A percentile compares a stretch with the other conserved stretches of the same genome.
These are phyloP conservation scores for Fraxinus americana DNA, from an alignment of 257 asterid genomes.

Conservation along the genomic window DNA sequence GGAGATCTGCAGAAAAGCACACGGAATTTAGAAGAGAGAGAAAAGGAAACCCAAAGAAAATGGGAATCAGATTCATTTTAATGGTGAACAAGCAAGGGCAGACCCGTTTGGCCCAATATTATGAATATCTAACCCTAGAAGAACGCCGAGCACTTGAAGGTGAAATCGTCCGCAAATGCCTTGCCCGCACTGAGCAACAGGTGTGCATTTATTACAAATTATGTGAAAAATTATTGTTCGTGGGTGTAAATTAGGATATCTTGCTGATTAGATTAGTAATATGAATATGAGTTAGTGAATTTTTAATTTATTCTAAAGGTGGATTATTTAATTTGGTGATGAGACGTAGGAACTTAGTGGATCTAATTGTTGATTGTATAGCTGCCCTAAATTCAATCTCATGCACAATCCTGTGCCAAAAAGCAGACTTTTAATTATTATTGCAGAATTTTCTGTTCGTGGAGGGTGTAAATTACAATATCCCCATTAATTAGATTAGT, in stretches of 20 bases:
- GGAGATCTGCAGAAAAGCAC: neutral
- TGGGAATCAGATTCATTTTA: slow-evolving; percentile 93
- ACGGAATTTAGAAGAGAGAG: neutral
- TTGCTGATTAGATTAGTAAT: neutral
- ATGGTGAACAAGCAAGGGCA: slow-evolving; percentile 99
- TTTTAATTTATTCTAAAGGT: neutral
- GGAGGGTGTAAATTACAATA: neutral
- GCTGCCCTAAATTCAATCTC: neutral
- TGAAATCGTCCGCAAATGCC: slow-evolving; percentile 98
- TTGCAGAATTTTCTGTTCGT: neutral
- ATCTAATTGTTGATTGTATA: neutral
- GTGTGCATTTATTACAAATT: slow-evolving; percentile 26
- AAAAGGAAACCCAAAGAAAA: slow-evolving; percentile 11
- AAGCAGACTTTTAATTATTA: neutral
- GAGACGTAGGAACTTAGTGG: neutral
- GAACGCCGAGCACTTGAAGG: slow-evolving; percentile 99
- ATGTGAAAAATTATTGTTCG: neutral
- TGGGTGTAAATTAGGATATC: neutral
- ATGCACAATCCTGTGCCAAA: neutral
- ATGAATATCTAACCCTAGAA: slow-evolving; percentile 87
- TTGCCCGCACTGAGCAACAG: slow-evolving; percentile 91
- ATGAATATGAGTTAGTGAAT: neutral
- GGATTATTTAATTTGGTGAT: neutral
- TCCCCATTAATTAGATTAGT: neutral
- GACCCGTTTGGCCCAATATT: slow-evolving; percentile 95